Conservation (phyloP, 352 stramenopile genomes). For the Lagenidium giganteum region DNA sequence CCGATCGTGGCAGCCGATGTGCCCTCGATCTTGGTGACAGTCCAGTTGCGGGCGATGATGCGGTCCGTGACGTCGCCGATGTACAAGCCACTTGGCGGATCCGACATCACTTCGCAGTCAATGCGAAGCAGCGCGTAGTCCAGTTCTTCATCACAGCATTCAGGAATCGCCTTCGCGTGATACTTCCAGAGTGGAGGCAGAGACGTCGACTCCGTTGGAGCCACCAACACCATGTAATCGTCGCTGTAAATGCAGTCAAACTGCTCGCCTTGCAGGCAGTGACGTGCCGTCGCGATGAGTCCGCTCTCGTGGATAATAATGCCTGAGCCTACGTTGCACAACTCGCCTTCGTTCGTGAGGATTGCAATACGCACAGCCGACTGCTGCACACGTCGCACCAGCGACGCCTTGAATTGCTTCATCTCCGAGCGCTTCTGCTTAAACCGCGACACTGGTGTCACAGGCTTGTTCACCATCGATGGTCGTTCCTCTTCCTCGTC, state of each 20-base stretch:
- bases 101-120: conserved; percentile 81
- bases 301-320: conserved; percentile 84
- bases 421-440: conserved; percentile 78
- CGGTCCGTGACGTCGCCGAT: conserved; percentile 85
- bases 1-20: conserved; percentile 62
- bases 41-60: conserved; percentile 83
- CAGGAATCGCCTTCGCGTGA: conserved; percentile 69
- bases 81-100: conserved; percentile 83
- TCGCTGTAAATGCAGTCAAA: conserved; percentile 87
- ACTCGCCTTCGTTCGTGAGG: conserved; percentile 75
- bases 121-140: conserved; percentile 81
- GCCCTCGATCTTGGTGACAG: conserved; percentile 70
- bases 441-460: conserved; percentile 75
- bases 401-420: conserved; percentile 81
- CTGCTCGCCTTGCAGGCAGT: conserved; percentile 79
- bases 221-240: conserved; percentile 85
- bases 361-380: conserved; percentile 83
- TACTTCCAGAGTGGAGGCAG: conserved; percentile 81
- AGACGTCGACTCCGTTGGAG: conserved; percentile 77
- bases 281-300: conserved; percentile 70
- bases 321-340: conserved; percentile 83
- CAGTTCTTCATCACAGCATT: conserved; percentile 81
- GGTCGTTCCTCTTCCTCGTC: conserved; percentile 67
- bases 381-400: conserved; percentile 82
- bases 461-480: conserved; percentile 51